These are phyloP conservation scores for Venturia pyrina DNA, from an alignment of 2,329 filamentous ascomycete genomes.

Conservation along the genomic window DNA sequence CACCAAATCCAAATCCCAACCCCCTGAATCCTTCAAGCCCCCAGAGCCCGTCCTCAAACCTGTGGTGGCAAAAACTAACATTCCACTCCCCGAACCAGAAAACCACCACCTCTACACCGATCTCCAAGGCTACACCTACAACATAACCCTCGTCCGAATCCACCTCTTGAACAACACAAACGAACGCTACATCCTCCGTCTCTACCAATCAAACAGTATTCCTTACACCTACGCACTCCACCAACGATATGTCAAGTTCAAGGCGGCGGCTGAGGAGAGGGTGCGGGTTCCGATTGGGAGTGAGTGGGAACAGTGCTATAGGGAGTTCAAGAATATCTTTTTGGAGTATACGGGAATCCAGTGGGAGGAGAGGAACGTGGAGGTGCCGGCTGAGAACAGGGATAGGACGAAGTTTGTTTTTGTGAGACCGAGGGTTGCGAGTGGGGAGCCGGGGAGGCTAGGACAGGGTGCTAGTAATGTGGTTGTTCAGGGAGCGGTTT, in stretches of 20 bases:
- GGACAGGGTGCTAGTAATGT: not conserved
- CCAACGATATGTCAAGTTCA: conserved; percentile 17
- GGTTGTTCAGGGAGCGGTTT: not conserved
- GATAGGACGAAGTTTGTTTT: not conserved
- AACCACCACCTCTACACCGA: conserved; percentile 59
- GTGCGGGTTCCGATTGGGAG: not conserved
- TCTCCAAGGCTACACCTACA: conserved; percentile 50
- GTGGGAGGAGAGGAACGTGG: conserved; percentile 4
- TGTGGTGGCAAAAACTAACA: not conserved
- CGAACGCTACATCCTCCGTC: conserved; percentile 37
- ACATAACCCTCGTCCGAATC: conserved; percentile 48
- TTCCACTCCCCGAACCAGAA: conserved; percentile 21
- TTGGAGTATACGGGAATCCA: not conserved
- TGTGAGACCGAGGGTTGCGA: not conserved
- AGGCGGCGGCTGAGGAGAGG: not conserved
- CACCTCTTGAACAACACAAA: conserved; percentile 39
- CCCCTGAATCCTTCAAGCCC: not conserved
- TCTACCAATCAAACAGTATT: conserved; percentile 52
- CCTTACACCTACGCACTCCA: conserved; percentile 54
- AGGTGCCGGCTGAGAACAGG: not conserved
- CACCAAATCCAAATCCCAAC: not conserved
- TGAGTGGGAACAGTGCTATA: not conserved
- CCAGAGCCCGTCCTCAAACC: not conserved
- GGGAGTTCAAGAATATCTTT: not conserved
- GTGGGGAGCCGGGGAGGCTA: not conserved